These are phyloP conservation scores for Plasmodiophora brassicae DNA, from an alignment of 208 protist genomes.

Conservation along the genomic window DNA sequence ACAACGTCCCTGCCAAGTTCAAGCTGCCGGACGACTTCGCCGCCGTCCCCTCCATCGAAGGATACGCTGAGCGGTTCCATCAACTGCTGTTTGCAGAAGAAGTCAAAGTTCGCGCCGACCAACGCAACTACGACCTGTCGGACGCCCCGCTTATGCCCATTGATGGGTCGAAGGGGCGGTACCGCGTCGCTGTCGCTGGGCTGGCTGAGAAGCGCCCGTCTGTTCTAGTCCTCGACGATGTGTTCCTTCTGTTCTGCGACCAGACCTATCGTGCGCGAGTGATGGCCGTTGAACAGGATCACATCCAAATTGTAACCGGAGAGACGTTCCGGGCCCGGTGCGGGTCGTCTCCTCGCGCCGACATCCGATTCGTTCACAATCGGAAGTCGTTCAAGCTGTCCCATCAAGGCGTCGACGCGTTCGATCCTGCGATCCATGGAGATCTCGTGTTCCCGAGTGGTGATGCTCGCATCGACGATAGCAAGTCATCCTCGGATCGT, in stretches of 20 bases:
- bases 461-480: too few species aligned
- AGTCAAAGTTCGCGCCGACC: background rate
- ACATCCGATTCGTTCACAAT: too few species aligned
- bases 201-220: slow-evolving; percentile 46
- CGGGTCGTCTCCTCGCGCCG: too few species aligned
- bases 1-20: background rate
- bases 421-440: too few species aligned
- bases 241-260: background rate
- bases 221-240: slow-evolving; percentile 6
- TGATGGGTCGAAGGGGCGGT: background rate
- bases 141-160: background rate
- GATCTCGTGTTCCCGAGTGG: too few species aligned
- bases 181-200: background rate
- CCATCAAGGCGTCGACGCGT: too few species aligned
- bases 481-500: background rate
- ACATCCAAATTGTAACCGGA: too few species aligned
- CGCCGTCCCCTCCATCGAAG: background rate
- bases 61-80: background rate
- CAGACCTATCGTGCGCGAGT: too few species aligned
- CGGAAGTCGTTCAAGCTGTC: too few species aligned
- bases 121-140: slow-evolving; percentile 14
- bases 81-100: slow-evolving; percentile 37
- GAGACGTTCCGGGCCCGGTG: too few species aligned
- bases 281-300: too few species aligned
- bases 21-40: background rate